Evolutionary conservation across 2,329 filamentous ascomycete genomes (phyloP), one percentile per base, ranked within the genome.

Genomic region (Fusarium phyllophilum): DNA sequence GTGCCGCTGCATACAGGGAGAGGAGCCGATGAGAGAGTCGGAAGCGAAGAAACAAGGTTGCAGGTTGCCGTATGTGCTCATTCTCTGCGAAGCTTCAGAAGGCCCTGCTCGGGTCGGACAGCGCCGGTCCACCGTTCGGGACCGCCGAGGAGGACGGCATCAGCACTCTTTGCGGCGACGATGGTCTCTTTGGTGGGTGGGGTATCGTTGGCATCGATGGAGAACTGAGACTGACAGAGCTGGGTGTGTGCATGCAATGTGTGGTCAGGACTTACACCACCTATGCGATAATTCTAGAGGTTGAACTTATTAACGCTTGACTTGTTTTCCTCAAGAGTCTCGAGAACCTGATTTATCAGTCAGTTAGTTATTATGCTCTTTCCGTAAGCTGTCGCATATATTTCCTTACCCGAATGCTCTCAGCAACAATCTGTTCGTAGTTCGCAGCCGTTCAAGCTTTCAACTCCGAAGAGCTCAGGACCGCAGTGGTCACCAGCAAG

Each of bases 41-140:
- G 95, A 95, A 57, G 94, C 94, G 86, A 99, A 98, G 89, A 94
- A 97, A 89, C 96, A 98, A 15, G 95, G 96, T 11, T 96, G 92
- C 66, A 98, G 91, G 89, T 98, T 98, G 78, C 95, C 96, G 85
- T 97, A 98, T 64, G 96, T 94, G 80, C 89, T 89, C 88, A 98
- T 93, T 84, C 98, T 85, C 97, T 98, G 85, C 96, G 94, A 61
- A 98, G 93, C 77, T 87, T 90, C 71, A 98, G 92, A 78, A 98
- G 91, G 70, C 96, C 96, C 85, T 98, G 94, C 83, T 98, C 96
- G 4, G 96, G 96, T 49, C 95, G 94, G 73, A 98, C 92, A 66
- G 91, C 85, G 76, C 94, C 94, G 38, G 94, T 96, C 70, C 95
- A 95, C 94, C 95, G 98, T 94, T 98, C 84, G 20, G 96, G 96